These are phyloP conservation scores for Earliella scabrosa DNA, from an alignment of 1,284 basidiomycete genomes.

Conservation along the genomic window DNA sequence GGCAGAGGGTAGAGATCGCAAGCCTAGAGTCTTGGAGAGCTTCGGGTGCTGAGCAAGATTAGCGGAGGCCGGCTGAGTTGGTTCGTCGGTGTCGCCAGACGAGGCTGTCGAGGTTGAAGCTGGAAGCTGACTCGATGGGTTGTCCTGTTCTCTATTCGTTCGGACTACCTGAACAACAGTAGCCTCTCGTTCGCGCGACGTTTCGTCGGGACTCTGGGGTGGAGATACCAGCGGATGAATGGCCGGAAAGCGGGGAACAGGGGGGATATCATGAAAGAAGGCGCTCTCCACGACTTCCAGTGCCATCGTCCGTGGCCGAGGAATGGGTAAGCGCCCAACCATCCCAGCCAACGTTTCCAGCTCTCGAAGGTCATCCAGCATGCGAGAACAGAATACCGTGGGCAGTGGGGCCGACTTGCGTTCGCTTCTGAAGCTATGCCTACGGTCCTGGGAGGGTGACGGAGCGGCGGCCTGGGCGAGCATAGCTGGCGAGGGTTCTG, in stretches of 20 bases:
- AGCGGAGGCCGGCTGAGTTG: slow-evolving; percentile 1
- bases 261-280: neutral
- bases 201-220: neutral
- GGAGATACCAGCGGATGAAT: neutral
- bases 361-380: slow-evolving; percentile 13
- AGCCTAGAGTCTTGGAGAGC: slow-evolving; percentile 18
- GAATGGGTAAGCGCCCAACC: slow-evolving; percentile 9
- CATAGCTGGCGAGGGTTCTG: neutral
- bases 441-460: neutral
- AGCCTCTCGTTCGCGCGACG: neutral
- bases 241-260: neutral
- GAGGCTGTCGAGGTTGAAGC: neutral
- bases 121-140: neutral
- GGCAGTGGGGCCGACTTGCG: neutral
- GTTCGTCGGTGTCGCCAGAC: neutral
- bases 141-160: neutral
- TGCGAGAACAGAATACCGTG: neutral
- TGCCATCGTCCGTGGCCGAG: slow-evolving; percentile 1
- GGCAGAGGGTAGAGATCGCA: neutral
- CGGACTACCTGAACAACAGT: neutral
- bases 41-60: slow-evolving; percentile 22
- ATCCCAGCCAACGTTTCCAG: slow-evolving; percentile 9
- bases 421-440: too few species aligned
- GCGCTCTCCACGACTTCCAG: slow-evolving; percentile 1
- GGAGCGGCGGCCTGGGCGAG: neutral